phyloP scores from a whole-genome alignment of 345 rosid species.

The Lumnitzera racemosa region DNA sequence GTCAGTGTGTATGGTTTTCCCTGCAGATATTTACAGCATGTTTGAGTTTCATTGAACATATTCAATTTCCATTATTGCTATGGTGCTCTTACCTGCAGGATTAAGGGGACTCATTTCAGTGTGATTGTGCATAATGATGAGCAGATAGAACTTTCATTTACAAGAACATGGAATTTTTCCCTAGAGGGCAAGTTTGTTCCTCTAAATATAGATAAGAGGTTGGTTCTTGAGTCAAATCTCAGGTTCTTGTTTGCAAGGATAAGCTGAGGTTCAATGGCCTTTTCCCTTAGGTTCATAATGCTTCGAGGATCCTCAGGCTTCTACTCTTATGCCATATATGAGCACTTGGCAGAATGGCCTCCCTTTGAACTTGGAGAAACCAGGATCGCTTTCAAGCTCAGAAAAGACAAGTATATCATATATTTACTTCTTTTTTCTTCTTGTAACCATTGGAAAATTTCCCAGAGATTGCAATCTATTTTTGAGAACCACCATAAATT shows the following conservation, averaged over 20 bases:
- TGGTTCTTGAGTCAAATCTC: conserved; percentile 12
- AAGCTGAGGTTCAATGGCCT: conserved; percentile 9
- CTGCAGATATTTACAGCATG: too few species aligned
- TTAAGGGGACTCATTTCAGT: conserved; percentile 47
- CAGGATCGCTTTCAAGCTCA: conserved; percentile 84
- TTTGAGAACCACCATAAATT: neutral
- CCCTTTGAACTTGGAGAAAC: conserved; percentile 79
- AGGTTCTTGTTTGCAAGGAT: neutral
- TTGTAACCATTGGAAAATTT: neutral
- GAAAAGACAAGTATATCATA: conserved; percentile 76
- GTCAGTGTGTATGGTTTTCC: too few species aligned
- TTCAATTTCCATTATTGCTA: neutral
- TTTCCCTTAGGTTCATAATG: conserved; percentile 67
- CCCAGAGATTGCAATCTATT: too few species aligned
- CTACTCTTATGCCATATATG: conserved; percentile 79
- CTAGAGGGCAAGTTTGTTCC: conserved; percentile 72
- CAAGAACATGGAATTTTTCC: conserved; percentile 60
- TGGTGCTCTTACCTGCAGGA: conserved; percentile 36
- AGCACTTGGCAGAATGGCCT: conserved; percentile 86
- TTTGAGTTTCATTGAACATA: neutral
- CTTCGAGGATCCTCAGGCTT: conserved; percentile 88
- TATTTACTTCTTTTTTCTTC: conserved; percentile 2
- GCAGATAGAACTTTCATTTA: conserved; percentile 64
- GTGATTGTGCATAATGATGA: conserved; percentile 56
- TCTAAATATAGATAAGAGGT: conserved; percentile 73